Conservation (phyloP, 139 green algal species). For the Yamagishiella unicocca region DNA sequence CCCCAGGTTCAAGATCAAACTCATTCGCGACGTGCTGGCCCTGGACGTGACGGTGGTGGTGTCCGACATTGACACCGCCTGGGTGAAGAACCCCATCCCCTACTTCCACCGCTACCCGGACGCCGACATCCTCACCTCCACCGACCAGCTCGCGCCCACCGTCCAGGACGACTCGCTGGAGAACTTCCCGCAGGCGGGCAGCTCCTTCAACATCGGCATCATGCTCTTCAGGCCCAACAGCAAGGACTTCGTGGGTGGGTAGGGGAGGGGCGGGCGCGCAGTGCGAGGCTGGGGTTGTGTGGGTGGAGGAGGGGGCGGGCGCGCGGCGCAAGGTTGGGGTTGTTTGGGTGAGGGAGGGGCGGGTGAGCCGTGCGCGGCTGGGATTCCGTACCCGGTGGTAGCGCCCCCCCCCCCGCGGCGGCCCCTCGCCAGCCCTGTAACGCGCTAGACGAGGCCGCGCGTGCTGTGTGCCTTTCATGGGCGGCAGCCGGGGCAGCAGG, state of each 20-base stretch:
- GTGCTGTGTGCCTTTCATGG: too few species aligned
- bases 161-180: conserved; percentile 76
- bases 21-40: conserved; percentile 48
- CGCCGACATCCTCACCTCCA: conserved; percentile 89
- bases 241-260: conserved; percentile 57
- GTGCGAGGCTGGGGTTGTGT: too few species aligned
- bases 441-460: too few species aligned
- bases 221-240: conserved; percentile 81
- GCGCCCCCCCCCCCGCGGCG: too few species aligned
- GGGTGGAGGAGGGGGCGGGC: too few species aligned
- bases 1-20: conserved; percentile 49
- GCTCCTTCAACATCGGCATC: conserved; percentile 95
- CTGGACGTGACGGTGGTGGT: conserved; percentile 74
- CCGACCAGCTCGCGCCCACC: conserved; percentile 80
- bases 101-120: conserved; percentile 81
- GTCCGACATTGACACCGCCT: conserved; percentile 92
- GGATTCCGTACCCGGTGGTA: too few species aligned
- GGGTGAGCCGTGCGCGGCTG: too few species aligned
- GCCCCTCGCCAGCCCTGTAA: too few species aligned
- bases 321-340: too few species aligned
- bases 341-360: too few species aligned
- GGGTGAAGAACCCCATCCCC: conserved; percentile 83
- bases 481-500: too few species aligned
- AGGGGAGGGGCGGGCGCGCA: too few species aligned
- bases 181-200: conserved; percentile 59